Percentiles rank a stretch among this genome's conserved stretches.
phyloP scores from a whole-genome alignment of 1,284 basidiomycete species.

The Ganoderma sinense region DNA sequence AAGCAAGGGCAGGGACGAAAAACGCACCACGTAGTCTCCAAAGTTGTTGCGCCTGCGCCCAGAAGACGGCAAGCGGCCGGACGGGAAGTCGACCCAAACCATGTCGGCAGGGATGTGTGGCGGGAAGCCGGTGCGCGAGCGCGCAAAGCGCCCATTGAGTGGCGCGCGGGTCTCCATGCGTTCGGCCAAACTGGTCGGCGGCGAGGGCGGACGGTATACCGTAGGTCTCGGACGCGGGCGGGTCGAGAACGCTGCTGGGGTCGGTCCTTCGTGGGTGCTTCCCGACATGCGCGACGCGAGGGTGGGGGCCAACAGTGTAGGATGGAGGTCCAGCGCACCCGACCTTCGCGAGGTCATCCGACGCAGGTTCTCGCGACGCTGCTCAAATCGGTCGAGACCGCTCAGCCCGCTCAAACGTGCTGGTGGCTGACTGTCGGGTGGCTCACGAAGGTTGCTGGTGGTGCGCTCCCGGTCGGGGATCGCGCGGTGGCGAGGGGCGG shows the following conservation, averaged over 20 bases:
- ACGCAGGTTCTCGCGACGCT: conserved; percentile 8
- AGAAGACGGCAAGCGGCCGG: conserved; percentile 15
- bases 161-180: conserved; percentile 16
- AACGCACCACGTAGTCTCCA: conserved; percentile 70
- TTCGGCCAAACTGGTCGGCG: neutral
- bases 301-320: neutral
- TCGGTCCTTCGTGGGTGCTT: neutral
- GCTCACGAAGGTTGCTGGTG: neutral
- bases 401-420: neutral
- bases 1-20: conserved; percentile 1
- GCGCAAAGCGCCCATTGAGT: conserved; percentile 26
- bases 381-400: conserved; percentile 11
- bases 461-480: conserved; percentile 23
- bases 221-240: neutral
- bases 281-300: neutral
- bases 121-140: conserved; percentile 25
- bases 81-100: conserved; percentile 24
- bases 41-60: conserved; percentile 43
- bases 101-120: conserved; percentile 22
- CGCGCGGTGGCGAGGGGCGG: conserved; percentile 6
- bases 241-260: neutral
- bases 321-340: neutral
- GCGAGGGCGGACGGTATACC: conserved; percentile 2
- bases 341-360: neutral
- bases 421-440: neutral